These are phyloP conservation scores for Stagonosporopsis tanaceti DNA, from an alignment of 2,329 filamentous ascomycete genomes.

Conservation along the genomic window DNA sequence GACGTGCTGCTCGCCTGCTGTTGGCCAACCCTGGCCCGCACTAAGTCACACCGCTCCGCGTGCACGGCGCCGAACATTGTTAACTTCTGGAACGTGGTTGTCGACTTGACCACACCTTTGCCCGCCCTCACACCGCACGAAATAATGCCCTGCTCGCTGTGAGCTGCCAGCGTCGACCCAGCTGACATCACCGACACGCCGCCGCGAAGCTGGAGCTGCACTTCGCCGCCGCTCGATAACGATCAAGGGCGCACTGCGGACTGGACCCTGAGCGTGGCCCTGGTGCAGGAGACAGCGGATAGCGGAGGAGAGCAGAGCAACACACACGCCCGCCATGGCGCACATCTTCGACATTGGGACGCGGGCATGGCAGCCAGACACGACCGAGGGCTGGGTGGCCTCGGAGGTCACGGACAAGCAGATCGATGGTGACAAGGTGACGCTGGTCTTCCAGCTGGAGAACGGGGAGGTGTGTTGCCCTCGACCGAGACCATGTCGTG, in stretches of 20 bases:
- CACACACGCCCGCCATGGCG: conserved; percentile 68
- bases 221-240: conserved; percentile 17
- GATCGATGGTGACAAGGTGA: conserved; percentile 84
- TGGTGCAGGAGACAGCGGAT: conserved; percentile 8
- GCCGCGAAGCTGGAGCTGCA: conserved; percentile 30
- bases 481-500: background rate
- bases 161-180: conserved; percentile 38
- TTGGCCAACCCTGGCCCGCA: conserved; percentile 12
- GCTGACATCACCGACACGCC: conserved; percentile 22
- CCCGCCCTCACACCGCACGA: conserved; percentile 11
- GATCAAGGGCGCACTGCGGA: conserved; percentile 31
- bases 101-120: conserved; percentile 8
- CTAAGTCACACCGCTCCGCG: conserved; percentile 17
- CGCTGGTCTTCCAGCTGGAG: conserved; percentile 85
- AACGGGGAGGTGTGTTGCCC: conserved; percentile 79
- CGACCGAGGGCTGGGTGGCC: conserved; percentile 94
- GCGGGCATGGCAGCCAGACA: conserved; percentile 97
- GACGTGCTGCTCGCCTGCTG: background rate
- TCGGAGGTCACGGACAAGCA: conserved; percentile 91
- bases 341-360: conserved; percentile 96
- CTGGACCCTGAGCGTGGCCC: conserved; percentile 34
- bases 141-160: conserved; percentile 41
- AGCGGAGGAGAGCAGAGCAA: conserved; percentile 23
- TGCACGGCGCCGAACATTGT: conserved; percentile 22
- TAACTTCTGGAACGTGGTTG: conserved; percentile 20